Evolutionary conservation across 176 grass and related monocot species (phyloP).

Genomic region (Aegilops longissima): DNA sequence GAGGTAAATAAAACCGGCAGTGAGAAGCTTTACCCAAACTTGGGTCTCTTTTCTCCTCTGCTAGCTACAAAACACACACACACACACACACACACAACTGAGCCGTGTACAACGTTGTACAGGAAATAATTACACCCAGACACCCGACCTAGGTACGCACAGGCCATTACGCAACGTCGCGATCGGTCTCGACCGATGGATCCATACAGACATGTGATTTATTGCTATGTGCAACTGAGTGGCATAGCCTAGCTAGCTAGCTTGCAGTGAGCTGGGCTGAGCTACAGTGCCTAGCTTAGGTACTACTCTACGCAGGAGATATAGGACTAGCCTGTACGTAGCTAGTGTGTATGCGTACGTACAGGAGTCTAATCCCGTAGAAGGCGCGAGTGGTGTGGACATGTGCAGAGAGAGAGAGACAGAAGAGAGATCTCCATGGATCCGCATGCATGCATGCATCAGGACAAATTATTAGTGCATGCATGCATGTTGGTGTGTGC

Average conservation of each 20-base stretch:
- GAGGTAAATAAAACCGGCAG: too few species aligned
- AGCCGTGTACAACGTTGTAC: slow-evolving; percentile 26
- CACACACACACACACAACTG: not conserved
- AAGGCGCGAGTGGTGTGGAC: not conserved
- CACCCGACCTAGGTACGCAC: not conserved
- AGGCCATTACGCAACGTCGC: not conserved
- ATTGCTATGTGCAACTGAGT: not conserved
- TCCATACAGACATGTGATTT: not conserved
- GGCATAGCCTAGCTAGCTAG: not conserved
- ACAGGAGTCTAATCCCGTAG: not conserved
- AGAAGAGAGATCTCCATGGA: not conserved
- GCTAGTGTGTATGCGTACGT: not conserved
- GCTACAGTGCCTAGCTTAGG: not conserved
- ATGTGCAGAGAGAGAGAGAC: not conserved
- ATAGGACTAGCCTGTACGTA: not conserved
- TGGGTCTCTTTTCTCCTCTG: not conserved
- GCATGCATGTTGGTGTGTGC: not conserved
- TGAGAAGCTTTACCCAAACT: too few species aligned
- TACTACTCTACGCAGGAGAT: not conserved
- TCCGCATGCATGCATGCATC: not conserved
- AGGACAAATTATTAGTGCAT: not conserved
- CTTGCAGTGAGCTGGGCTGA: not conserved
- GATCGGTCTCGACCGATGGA: not conserved
- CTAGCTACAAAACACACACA: not conserved
- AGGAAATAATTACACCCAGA: not conserved